Conservation (phyloP, 306 rosid species). For the Trifolium dubium region DNA sequence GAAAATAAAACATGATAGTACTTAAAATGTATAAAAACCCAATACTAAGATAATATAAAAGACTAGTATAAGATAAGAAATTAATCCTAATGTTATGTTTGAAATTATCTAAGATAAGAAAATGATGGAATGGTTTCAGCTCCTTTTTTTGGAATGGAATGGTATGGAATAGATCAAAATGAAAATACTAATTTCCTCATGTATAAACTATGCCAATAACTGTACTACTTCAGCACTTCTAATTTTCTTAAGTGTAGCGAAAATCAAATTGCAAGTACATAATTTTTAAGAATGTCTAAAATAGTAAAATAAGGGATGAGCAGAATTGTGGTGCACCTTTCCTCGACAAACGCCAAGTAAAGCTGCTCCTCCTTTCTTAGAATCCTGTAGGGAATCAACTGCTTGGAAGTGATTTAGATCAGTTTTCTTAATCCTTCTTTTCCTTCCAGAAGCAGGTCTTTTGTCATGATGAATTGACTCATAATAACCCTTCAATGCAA, state of each 20-base stretch:
- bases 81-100: not conserved
- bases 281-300: constrained; percentile 20
- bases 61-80: not conserved
- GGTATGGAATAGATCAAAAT: constrained; percentile 5
- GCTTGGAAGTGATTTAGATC: constrained; percentile 46
- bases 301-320: constrained; percentile 23
- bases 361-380: constrained; percentile 81
- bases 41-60: not conserved
- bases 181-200: constrained; percentile 4
- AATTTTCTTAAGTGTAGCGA: constrained; percentile 23
- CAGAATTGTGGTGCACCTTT: constrained; percentile 61
- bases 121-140: constrained; percentile 2
- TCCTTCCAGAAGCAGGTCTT: constrained; percentile 56
- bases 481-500: constrained; percentile 74
- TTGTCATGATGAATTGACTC: constrained; percentile 61
- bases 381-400: constrained; percentile 44
- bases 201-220: constrained; percentile 14
- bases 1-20: constrained; percentile 6
- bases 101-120: not conserved
- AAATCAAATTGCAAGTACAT: constrained; percentile 28
- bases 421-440: constrained; percentile 62
- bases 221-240: not conserved
- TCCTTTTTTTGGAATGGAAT: constrained; percentile 8
- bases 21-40: not conserved
- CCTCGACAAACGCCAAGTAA: constrained; percentile 95